Base-by-base conservation (phyloP, 2,329 filamentous ascomycete species). In the Neophaeococcomyces mojaviensis region DNA sequence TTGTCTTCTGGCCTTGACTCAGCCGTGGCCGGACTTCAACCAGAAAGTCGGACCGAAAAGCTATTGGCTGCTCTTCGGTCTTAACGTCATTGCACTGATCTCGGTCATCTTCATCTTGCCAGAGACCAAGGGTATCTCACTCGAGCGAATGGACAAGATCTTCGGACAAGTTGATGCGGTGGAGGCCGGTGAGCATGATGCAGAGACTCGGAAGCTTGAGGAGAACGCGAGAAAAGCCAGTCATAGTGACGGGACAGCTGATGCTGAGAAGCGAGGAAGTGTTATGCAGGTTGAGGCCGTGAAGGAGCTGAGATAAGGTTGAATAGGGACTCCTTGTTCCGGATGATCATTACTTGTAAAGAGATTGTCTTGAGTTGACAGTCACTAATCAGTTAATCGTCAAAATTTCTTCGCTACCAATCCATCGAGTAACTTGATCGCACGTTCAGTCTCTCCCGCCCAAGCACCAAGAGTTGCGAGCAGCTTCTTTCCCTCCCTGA, bases 11-110 rank as follows among this genome's bases (percentile, higher is more conserved):
- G 58, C 64, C 0, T 63, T 36, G 33, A 36, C 33, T 8, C 33
- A 68, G 37, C 64, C 67, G 1, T 69, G 66, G 67, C 67, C 65
- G 7, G 52, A 48, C 0, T 67, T 69, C 52, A 67, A 64, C 34
- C 46, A 56, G 3, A 54, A 64, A 46, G 65, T 69, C 37, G 65
- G 65, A 1, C 55, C 56, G 2, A 61, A 56, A 45, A 62, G 59
- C 38, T 69, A 68, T 48, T 69, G 66, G 65, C 50, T 69, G 3
- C 50, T 68, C 5, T 67, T 68, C 38, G 51, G 53, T 1, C 53
- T 70, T 4, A 69, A 69, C 49, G 55, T 63, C 26, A 54, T 60
- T 33, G 64, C 63, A 8, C 68, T 54, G 55, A 45, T 65, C 15
- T 61, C 58, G 2, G 62, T 64, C 13, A 55, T 58, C 26, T 58